Conservation (phyloP, 1,139 yeast genomes). For the Blastobotrys ciferrii region DNA sequence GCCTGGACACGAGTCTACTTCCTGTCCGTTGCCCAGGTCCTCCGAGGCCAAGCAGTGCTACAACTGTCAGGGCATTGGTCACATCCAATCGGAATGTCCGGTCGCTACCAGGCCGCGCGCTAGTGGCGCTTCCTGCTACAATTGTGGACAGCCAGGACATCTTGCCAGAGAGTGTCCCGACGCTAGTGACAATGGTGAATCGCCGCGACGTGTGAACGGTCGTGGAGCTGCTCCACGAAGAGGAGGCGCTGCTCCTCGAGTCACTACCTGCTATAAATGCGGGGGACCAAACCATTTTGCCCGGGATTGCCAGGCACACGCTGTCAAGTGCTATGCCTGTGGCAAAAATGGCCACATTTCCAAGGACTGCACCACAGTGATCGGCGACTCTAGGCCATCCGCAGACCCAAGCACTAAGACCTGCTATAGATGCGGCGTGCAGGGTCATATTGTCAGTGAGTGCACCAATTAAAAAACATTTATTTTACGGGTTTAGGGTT, state of each 20-base stretch:
- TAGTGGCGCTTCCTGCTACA: constrained; percentile 30
- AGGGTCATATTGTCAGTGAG: constrained; percentile 83
- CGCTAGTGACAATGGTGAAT: constrained; percentile 16
- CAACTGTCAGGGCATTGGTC: constrained; percentile 71
- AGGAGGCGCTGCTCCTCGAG: constrained; percentile 11
- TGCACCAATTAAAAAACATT: constrained; percentile 8
- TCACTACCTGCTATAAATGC: constrained; percentile 82
- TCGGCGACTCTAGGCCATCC: constrained; percentile 7
- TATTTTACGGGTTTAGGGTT: not conserved
- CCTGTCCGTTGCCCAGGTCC: constrained; percentile 84
- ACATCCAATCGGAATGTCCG: constrained; percentile 67
- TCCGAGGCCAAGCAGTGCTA: constrained; percentile 83
- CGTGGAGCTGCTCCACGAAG: constrained; percentile 6
- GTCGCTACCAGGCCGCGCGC: constrained; percentile 15
- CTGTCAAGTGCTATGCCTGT: constrained; percentile 81
- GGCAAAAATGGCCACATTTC: constrained; percentile 84
- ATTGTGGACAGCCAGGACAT: constrained; percentile 75
- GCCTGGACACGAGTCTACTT: constrained; percentile 81
- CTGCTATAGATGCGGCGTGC: constrained; percentile 89
- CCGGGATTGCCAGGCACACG: constrained; percentile 79
- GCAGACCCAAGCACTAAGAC: constrained; percentile 45
- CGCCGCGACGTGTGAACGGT: constrained; percentile 63
- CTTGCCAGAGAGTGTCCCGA: constrained; percentile 62
- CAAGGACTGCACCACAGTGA: constrained; percentile 12
- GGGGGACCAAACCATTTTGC: constrained; percentile 95